phyloP scores from a whole-genome alignment of 2,329 filamentous ascomycete genomes.

The Penicillium psychrosexuale region DNA sequence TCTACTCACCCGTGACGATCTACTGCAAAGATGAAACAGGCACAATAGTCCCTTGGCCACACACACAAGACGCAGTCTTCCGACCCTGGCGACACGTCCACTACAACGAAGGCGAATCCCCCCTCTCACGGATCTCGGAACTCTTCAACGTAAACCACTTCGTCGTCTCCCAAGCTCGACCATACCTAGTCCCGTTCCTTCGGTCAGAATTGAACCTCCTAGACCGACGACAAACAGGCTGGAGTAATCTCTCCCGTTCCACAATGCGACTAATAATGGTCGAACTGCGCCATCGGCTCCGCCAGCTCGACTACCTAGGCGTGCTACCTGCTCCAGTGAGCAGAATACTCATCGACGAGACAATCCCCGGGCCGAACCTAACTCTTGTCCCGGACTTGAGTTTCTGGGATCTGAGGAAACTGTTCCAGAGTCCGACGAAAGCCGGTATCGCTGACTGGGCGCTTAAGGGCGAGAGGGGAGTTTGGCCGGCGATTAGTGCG shows the following conservation, averaged over 20 bases:
- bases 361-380: slow-evolving; percentile 71
- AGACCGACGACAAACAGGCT: slow-evolving; percentile 56
- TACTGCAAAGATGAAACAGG: slow-evolving; percentile 76
- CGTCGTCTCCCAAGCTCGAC: slow-evolving; percentile 86
- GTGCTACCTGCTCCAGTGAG: slow-evolving; percentile 67
- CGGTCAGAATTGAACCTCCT: slow-evolving; percentile 77
- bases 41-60: slow-evolving; percentile 70
- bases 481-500: slow-evolving; percentile 85
- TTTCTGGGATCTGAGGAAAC: slow-evolving; percentile 66
- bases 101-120: slow-evolving; percentile 64
- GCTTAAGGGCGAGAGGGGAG: slow-evolving; percentile 74
- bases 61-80: slow-evolving; percentile 59
- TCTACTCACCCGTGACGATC: slow-evolving; percentile 65
- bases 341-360: slow-evolving; percentile 77
- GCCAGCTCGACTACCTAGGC: slow-evolving; percentile 74
- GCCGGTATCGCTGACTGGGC: slow-evolving; percentile 83
- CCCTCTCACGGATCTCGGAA: slow-evolving; percentile 70
- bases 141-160: slow-evolving; percentile 95
- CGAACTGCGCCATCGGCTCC: slow-evolving; percentile 75
- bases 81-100: slow-evolving; percentile 65
- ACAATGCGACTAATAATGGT: slow-evolving; percentile 65
- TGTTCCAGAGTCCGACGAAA: slow-evolving; percentile 79
- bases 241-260: slow-evolving; percentile 57
- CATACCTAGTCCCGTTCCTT: slow-evolving; percentile 83
- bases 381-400: slow-evolving; percentile 79